Base-by-base conservation (phyloP, 148 eudicot genomes). In the Simmondsia chinensis region DNA sequence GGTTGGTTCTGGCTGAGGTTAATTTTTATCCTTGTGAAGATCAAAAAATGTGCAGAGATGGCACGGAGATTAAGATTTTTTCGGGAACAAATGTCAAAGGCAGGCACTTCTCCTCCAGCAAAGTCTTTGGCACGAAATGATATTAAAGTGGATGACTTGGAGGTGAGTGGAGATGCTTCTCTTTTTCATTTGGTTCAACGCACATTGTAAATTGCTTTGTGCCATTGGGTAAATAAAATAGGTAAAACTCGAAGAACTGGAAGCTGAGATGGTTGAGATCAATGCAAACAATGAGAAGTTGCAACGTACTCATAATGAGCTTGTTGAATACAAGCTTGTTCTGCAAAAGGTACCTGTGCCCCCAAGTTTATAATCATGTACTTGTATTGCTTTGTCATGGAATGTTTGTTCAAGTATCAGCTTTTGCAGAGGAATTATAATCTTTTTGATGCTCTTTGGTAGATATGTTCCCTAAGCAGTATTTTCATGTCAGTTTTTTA, bases 31-130 rank as follows among this genome's bases (percentile, higher is more conserved):
- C 13, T 47, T 54, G 6, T 71, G 49, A 59, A 89, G 97, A 79
- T 89, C 28, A 89, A 89, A 85, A 81, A 83, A 76, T 66, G 75
- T 60, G 95, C 73, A 57, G 97, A 89, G 68, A 81, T 89, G 95
- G 93, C 93, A 10, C 87, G 97, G 39, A 85, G 80, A 46, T 61
- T 85, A 44, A 70, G 88, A 25, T 76, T 74, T 59, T 72, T 89
- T 47, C 77, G 50, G 66, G 87, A 89, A 22, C 93, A 89, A 47
- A 85, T 82, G 82, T 62, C 60, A 7, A 83, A 79, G 66, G 93
- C 97, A 31, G 94, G 93, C 27, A 45, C 79, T 59, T 33, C 66
- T 29, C 60, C 72, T 56, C 69, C 84, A 44, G 56, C 65, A n/a
- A 66, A 47, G 54, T 48, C 80, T 51, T 46, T 31, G 10, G 30